phyloP scores from a whole-genome alignment of 163 green algal species.

The Scenedesmus sp. region DNA sequence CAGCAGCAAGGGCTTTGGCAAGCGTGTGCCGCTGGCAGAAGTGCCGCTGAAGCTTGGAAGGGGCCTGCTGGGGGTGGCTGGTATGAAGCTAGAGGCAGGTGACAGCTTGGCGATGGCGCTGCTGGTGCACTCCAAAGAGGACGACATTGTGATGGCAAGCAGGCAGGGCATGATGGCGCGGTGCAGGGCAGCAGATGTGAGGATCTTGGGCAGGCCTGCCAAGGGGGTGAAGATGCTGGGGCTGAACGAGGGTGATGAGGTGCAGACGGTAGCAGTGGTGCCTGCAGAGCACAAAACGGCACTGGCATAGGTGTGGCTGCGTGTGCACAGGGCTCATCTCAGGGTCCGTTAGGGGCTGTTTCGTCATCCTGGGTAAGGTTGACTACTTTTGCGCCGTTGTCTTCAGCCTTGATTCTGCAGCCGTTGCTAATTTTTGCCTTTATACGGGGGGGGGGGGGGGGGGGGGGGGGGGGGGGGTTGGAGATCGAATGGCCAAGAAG shows the following conservation, averaged over 20 bases:
- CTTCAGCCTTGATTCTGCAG: too few species aligned
- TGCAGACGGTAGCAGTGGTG: slow-evolving; percentile 61
- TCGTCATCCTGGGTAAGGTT: too few species aligned
- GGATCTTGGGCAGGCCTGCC: background rate
- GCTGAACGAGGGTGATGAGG: slow-evolving; percentile 66
- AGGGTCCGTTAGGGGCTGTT: background rate
- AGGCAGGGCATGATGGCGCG: slow-evolving; percentile 64
- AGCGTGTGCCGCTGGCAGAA: slow-evolving; percentile 63
- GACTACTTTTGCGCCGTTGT: too few species aligned
- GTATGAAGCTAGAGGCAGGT: slow-evolving; percentile 62
- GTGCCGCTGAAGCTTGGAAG: slow-evolving; percentile 58
- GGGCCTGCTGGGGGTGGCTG: slow-evolving; percentile 57
- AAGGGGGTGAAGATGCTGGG: slow-evolving; percentile 62
- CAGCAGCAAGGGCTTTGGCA: slow-evolving; percentile 53
- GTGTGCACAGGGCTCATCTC: too few species aligned
- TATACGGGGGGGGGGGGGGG: too few species aligned
- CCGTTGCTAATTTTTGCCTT: too few species aligned
- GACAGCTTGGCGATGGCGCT: slow-evolving; percentile 68
- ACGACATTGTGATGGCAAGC: slow-evolving; percentile 72
- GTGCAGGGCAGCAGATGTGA: slow-evolving; percentile 48
- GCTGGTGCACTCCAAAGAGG: slow-evolving; percentile 58
- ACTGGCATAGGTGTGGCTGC: slow-evolving; percentile 20
- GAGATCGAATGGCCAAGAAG: too few species aligned
- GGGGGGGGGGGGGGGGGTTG: too few species aligned
- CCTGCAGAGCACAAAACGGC: slow-evolving; percentile 32